These are phyloP conservation scores for Akanthomyces dipterigenus DNA, from an alignment of 2,329 filamentous ascomycete species.

Conservation along the genomic window DNA sequence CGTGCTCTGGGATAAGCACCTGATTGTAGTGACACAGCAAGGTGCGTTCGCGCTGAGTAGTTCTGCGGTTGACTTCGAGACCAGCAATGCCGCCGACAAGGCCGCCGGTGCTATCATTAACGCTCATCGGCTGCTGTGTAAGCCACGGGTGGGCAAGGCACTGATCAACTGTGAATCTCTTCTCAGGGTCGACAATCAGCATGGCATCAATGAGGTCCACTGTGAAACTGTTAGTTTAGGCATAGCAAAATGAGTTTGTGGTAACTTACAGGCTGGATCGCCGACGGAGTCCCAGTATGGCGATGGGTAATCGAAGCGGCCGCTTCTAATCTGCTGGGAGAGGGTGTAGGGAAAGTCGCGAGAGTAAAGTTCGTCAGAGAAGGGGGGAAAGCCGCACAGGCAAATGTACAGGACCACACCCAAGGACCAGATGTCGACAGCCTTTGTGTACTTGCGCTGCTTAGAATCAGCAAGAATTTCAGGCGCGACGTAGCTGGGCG, in stretches of 20 bases:
- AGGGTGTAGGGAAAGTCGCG: constrained; percentile 78
- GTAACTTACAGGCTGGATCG: constrained; percentile 59
- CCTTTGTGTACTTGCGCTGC: constrained; percentile 84
- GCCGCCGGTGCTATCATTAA: constrained; percentile 84
- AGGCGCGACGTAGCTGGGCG: constrained; percentile 94
- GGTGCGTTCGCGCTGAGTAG: constrained; percentile 74
- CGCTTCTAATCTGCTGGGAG: constrained; percentile 82
- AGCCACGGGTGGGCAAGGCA: constrained; percentile 91
- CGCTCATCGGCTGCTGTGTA: constrained; percentile 51
- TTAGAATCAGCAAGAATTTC: constrained; percentile 82
- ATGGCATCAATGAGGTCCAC: constrained; percentile 92
- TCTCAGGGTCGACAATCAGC: constrained; percentile 80
- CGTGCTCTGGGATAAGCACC: constrained; percentile 45
- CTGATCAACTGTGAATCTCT: constrained; percentile 81
- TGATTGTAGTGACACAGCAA: constrained; percentile 77
- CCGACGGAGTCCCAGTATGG: constrained; percentile 70
- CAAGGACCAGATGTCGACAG: constrained; percentile 93
- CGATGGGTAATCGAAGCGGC: constrained; percentile 87
- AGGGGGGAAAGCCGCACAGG: constrained; percentile 92
- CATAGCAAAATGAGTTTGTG: not conserved
- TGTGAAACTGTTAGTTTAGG: constrained; percentile 18
- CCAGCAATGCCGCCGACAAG: constrained; percentile 78
- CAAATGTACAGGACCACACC: constrained; percentile 98
- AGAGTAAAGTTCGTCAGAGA: constrained; percentile 86
- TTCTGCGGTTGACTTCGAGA: constrained; percentile 78